These are phyloP conservation scores for Penicillium steckii DNA, from an alignment of 495 filamentous ascomycete species.

Conservation along the genomic window DNA sequence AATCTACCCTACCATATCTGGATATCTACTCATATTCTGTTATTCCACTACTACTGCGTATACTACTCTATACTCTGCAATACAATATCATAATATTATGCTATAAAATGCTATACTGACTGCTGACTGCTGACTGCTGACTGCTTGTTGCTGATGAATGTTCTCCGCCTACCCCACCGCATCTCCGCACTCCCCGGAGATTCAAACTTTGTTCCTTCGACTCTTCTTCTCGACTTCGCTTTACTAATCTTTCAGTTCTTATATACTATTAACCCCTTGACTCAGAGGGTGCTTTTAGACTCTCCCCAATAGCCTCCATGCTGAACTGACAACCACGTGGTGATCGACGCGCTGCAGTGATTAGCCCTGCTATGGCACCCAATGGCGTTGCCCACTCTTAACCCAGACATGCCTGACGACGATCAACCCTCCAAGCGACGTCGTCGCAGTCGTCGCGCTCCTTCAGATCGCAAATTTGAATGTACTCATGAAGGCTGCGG, in stretches of 20 bases:
- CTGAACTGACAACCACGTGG: too few species aligned
- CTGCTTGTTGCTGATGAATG: too few species aligned
- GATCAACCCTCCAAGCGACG: conserved; percentile 30
- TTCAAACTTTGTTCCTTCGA: not conserved
- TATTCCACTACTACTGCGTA: too few species aligned
- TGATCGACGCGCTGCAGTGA: conserved; percentile 2
- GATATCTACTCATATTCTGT: too few species aligned
- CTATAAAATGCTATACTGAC: too few species aligned
- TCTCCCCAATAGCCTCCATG: too few species aligned
- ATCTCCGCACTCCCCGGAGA: conserved; percentile 10
- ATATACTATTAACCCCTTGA: too few species aligned
- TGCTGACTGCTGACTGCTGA: not conserved
- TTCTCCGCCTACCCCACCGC: conserved; percentile 7
- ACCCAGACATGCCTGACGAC: conserved; percentile 25
- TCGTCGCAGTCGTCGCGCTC: conserved; percentile 62
- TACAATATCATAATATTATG: too few species aligned
- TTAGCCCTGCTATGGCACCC: conserved; percentile 18
- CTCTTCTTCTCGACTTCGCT: not conserved
- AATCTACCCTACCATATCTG: too few species aligned
- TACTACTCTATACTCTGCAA: too few species aligned
- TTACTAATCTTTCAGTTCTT: not conserved
- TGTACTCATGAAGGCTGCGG: conserved; percentile 87
- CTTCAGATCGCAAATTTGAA: conserved; percentile 88
- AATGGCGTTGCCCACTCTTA: conserved; percentile 18
- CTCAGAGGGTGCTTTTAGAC: too few species aligned